A percentile compares a stretch with the other conserved stretches of the same genome.
Evolutionary conservation across 2,329 filamentous ascomycete genomes (phyloP).

Genomic region (Arthrobotrys pseudoclavata): DNA sequence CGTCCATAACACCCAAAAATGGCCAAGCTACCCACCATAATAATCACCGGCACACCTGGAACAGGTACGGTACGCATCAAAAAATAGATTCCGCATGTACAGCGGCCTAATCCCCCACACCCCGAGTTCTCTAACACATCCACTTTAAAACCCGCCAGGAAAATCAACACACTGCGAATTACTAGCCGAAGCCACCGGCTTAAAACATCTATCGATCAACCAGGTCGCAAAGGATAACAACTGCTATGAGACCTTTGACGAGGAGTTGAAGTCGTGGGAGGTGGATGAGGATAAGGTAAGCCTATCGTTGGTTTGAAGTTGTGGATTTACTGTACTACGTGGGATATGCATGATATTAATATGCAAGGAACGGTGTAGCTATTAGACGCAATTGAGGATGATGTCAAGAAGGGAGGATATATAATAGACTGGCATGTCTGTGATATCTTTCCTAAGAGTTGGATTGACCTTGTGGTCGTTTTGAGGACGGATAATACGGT

Average conservation of each 20-base stretch:
- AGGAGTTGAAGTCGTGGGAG: conserved; percentile 87
- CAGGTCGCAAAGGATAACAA: conserved; percentile 88
- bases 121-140: neutral
- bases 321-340: neutral
- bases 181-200: conserved; percentile 77
- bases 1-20: conserved; percentile 1
- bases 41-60: conserved; percentile 94
- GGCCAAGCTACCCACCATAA: conserved; percentile 80
- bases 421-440: conserved; percentile 99
- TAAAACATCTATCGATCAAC: conserved; percentile 89
- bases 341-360: conserved; percentile 32
- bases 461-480: conserved; percentile 96
- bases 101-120: neutral
- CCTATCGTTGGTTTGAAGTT: neutral
- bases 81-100: neutral
- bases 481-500: conserved; percentile 82
- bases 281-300: conserved; percentile 95
- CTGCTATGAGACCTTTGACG: conserved; percentile 89
- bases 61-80: conserved; percentile 70
- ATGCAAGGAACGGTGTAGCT: conserved; percentile 73
- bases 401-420: conserved; percentile 81
- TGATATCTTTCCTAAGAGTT: conserved; percentile 90
- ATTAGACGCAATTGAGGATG: conserved; percentile 88
- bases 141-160: conserved; percentile 65
- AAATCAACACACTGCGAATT: conserved; percentile 93